phyloP scores from a whole-genome alignment of 1,284 basidiomycete genomes.

The Cerioporus squamosus region DNA sequence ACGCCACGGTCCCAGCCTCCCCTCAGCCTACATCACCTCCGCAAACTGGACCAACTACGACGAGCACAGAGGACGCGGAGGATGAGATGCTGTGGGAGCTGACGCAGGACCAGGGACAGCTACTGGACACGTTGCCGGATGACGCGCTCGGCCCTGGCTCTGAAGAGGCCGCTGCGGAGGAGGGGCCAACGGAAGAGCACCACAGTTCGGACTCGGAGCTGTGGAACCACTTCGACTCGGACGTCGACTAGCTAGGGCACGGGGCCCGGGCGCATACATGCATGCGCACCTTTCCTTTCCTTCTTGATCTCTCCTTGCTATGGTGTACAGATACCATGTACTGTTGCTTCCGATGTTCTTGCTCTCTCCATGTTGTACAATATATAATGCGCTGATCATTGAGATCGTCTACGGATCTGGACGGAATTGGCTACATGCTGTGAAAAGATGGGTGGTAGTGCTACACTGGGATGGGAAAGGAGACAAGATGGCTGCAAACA shows the following conservation, averaged over 20 bases:
- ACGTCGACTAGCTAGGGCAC: conserved; percentile 3
- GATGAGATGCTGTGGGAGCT: conserved; percentile 7
- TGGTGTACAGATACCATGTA: not conserved
- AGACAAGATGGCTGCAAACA: not conserved
- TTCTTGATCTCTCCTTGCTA: not conserved
- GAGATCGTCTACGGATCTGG: too few species aligned
- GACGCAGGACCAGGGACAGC: not conserved
- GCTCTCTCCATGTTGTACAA: too few species aligned
- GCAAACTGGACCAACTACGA: not conserved
- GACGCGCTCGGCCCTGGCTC: not conserved
- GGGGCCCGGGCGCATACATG: not conserved
- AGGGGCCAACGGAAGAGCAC: conserved; percentile 2
- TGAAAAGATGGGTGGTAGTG: too few species aligned
- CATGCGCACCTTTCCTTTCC: not conserved
- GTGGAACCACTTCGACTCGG: conserved; percentile 8
- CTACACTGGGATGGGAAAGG: not conserved
- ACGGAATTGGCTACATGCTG: too few species aligned
- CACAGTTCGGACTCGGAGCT: not conserved
- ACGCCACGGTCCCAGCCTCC: not conserved
- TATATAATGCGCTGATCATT: too few species aligned
- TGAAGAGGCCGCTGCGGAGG: conserved; percentile 4
- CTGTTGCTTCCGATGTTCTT: too few species aligned
- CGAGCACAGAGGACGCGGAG: conserved; percentile 2
- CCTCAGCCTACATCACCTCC: conserved; percentile 1
- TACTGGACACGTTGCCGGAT: not conserved